Conservation (phyloP, 176 grass and related monocot genomes). For the Hordeum marinum region DNA sequence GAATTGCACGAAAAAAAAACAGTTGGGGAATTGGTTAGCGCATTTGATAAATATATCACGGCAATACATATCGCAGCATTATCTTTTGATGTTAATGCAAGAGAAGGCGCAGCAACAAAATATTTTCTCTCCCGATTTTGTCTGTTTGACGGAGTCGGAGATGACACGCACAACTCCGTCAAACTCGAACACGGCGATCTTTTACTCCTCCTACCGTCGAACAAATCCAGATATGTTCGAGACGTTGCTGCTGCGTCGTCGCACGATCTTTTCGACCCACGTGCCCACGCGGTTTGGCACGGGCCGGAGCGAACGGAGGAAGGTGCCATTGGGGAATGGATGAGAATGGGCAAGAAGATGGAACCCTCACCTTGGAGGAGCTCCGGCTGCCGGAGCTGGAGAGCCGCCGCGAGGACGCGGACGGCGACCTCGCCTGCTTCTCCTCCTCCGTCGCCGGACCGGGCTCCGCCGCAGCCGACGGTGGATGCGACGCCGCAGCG, state of each 20-base stretch:
- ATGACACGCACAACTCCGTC: neutral
- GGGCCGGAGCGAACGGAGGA: neutral
- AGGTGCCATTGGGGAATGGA: neutral
- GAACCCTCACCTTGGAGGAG: conserved; percentile 35
- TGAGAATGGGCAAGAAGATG: neutral
- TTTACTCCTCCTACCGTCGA: neutral
- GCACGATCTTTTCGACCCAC: neutral
- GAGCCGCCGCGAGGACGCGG: conserved; percentile 21
- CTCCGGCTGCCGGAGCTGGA: conserved; percentile 31
- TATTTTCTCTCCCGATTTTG: no score
- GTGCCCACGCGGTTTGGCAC: neutral
- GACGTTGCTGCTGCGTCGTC: no score
- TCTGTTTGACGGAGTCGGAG: no score
- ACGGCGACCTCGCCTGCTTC: neutral
- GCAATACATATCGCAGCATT: no score
- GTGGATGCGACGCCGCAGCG: neutral
- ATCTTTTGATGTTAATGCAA: no score
- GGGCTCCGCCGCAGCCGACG: neutral
- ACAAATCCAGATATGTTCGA: neutral
- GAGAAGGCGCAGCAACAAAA: no score
- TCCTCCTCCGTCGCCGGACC: neutral
- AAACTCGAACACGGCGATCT: neutral
- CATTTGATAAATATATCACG: no score
- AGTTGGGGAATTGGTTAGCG: neutral
- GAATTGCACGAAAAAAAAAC: neutral